Percentiles rank a stretch among this genome's conserved stretches.
Conservation (phyloP, 805 yeast genomes). For the Ogataea corticis region DNA sequence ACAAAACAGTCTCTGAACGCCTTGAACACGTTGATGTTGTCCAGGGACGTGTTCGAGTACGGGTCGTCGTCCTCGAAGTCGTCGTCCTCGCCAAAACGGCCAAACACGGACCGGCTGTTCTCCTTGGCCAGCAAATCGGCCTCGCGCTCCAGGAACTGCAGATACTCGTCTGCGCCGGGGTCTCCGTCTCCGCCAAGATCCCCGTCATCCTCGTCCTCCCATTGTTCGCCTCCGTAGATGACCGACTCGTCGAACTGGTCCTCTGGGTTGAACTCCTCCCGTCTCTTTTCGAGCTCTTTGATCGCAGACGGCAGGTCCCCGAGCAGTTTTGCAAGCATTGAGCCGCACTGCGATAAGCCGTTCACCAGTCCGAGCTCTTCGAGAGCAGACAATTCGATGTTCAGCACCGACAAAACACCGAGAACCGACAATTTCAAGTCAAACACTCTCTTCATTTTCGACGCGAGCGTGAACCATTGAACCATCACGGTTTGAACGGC, state of each 20-base stretch:
- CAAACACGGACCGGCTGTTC: slow-evolving; percentile 31
- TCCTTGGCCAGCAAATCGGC: slow-evolving; percentile 37
- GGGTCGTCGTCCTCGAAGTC: slow-evolving; percentile 85
- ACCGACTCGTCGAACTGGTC: slow-evolving; percentile 22
- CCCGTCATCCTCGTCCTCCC: slow-evolving; percentile 32
- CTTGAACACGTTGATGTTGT: slow-evolving; percentile 68
- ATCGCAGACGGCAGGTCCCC: slow-evolving; percentile 72
- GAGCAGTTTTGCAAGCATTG: slow-evolving; percentile 51
- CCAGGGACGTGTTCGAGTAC: slow-evolving; percentile 75
- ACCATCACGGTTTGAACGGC: slow-evolving; percentile 54
- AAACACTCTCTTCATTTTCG: slow-evolving; percentile 64
- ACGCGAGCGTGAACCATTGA: slow-evolving; percentile 63
- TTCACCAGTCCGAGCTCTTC: slow-evolving; percentile 29
- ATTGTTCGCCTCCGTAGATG: slow-evolving; percentile 31
- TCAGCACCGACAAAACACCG: slow-evolving; percentile 57
- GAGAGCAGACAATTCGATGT: slow-evolving; percentile 27
- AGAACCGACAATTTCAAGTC: slow-evolving; percentile 77
- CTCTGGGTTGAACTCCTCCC: slow-evolving; percentile 51
- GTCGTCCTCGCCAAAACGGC: slow-evolving; percentile 45
- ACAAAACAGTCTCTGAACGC: slow-evolving; percentile 59
- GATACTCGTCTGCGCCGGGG: slow-evolving; percentile 42
- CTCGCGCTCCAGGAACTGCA: slow-evolving; percentile 49
- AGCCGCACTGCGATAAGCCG: slow-evolving; percentile 50
- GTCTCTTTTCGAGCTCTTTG: slow-evolving; percentile 58
- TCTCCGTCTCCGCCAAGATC: slow-evolving; percentile 13